Base-by-base conservation (phyloP, 306 rosid species). In the Rubus parviflorus region DNA sequence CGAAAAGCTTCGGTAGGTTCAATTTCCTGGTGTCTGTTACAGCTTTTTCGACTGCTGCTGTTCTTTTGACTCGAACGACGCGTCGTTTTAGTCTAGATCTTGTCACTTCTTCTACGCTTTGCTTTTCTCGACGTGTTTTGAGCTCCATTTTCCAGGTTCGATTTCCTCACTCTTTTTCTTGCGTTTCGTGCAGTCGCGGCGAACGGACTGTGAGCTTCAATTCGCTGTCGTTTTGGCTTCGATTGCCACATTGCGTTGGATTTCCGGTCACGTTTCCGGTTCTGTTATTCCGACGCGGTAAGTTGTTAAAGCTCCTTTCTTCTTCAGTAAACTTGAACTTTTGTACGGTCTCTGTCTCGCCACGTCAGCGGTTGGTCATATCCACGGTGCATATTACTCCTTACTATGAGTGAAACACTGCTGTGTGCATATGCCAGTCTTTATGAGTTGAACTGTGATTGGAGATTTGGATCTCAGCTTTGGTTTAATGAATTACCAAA, bases 321-420 rank as follows among this genome's bases (percentile, higher is more conserved):
- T 4, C 23, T 15, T 12, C 13, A 14, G 9, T 61, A 10, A 5
- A 62, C 7, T 47, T 38, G 54, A 38, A 52, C 40, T 8, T 61
- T 12, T 74, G 17, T 45, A 71, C 74, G 75, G 56, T 63, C 40
- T 54, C 5, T 53, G 66, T 81, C 69, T 51, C 51, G 69, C 78
- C 78, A 81, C 72, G 72, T 60, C 73, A 68, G n/a, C 47, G 30
- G 15, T 12, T 20, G 11, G 58, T 5, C 11, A 1, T 4, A 13
- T 35, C 25, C 62, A 48, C 75, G n/a, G 41, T 37, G 65, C 22
- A 13, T 3, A 3, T 17, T 19, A 11, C 61, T 17, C 7, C 6
- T 66, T 40, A 19, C 12, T 12, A 38, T 63, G 68, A 38, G 14
- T 13, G 65, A 60, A 12, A 25, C 19, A 60, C 17, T 23, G 30